A percentile compares a stretch with the other conserved stretches of the same genome.
phyloP scores from a whole-genome alignment of 495 filamentous ascomycete genomes.

The Clohesyomyces aquaticus region DNA sequence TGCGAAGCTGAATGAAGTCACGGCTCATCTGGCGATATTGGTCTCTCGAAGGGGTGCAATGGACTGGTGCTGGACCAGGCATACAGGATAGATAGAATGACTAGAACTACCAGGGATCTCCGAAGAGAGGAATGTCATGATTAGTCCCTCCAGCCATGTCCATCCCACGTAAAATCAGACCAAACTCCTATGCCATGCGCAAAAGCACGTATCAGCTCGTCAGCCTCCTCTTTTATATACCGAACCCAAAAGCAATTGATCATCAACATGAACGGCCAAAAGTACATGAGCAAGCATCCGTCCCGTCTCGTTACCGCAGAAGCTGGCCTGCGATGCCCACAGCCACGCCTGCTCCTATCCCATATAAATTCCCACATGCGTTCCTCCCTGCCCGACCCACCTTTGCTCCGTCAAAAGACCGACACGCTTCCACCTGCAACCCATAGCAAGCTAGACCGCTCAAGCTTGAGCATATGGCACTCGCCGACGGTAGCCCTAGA shows the following conservation, averaged over 20 bases:
- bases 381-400: conserved; percentile 8
- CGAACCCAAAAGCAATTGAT: conserved; percentile 4
- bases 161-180: neutral
- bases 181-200: conserved; percentile 29
- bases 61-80: too few relatives aligned
- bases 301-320: conserved; percentile 20
- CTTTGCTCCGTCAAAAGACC: conserved; percentile 39
- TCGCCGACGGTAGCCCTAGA: conserved; percentile 55
- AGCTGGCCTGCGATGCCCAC: conserved; percentile 37
- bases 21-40: too few relatives aligned
- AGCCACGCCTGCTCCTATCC: conserved; percentile 32
- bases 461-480: conserved; percentile 68
- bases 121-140: conserved; percentile 3
- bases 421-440: conserved; percentile 59
- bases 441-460: conserved; percentile 64
- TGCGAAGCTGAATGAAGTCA: too few relatives aligned
- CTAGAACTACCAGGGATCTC: neutral
- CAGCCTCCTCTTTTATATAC: conserved; percentile 21
- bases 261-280: too few relatives aligned
- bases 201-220: neutral
- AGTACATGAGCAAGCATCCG: conserved; percentile 19
- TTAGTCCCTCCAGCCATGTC: conserved; percentile 12
- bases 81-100: neutral
- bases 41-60: too few relatives aligned
- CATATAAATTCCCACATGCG: conserved; percentile 26